A percentile compares a stretch with the other conserved stretches of the same genome.
phyloP scores from a whole-genome alignment of 176 grass and related monocot genomes.

The Elymus sibiricus region DNA sequence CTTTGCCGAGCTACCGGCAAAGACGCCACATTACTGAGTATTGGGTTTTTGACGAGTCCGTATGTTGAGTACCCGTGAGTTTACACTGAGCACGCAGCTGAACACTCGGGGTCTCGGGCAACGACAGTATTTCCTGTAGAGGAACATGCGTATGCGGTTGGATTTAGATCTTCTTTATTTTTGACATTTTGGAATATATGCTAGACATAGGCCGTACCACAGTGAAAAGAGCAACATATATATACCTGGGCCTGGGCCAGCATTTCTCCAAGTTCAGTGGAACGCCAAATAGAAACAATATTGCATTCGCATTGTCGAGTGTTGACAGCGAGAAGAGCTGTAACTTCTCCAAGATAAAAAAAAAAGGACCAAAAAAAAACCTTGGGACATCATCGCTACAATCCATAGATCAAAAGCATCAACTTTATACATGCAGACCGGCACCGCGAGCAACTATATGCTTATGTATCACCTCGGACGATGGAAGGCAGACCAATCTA shows the following conservation, averaged over 20 bases:
- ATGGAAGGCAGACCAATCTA: background rate
- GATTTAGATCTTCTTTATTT: too few relatives aligned
- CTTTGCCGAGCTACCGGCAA: too few relatives aligned
- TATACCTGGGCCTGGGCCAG: too few relatives aligned
- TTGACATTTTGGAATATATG: too few relatives aligned
- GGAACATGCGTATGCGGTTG: too few relatives aligned
- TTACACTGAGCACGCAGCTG: too few relatives aligned
- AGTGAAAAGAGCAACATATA: background rate
- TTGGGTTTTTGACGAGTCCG: too few relatives aligned
- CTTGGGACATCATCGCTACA: background rate
- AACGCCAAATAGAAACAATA: slow-evolving; percentile 14
- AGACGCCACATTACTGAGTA: too few relatives aligned
- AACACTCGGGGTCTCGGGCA: too few relatives aligned
- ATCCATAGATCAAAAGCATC: slow-evolving; percentile 34
- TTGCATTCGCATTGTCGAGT: slow-evolving; percentile 21
- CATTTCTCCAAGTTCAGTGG: too few relatives aligned
- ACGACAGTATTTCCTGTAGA: too few relatives aligned
- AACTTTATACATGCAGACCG: slow-evolving; percentile 31
- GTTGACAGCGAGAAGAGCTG: slow-evolving; percentile 43
- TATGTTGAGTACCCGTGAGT: too few relatives aligned
- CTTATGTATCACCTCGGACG: slow-evolving; percentile 5
- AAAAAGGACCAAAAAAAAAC: background rate
- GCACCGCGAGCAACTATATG: background rate
- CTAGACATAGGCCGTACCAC: background rate
- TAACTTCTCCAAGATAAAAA: slow-evolving; percentile 17